Evolutionary conservation across 208 protist genomes (phyloP).

Genomic region (Herpetomonas muscarum): DNA sequence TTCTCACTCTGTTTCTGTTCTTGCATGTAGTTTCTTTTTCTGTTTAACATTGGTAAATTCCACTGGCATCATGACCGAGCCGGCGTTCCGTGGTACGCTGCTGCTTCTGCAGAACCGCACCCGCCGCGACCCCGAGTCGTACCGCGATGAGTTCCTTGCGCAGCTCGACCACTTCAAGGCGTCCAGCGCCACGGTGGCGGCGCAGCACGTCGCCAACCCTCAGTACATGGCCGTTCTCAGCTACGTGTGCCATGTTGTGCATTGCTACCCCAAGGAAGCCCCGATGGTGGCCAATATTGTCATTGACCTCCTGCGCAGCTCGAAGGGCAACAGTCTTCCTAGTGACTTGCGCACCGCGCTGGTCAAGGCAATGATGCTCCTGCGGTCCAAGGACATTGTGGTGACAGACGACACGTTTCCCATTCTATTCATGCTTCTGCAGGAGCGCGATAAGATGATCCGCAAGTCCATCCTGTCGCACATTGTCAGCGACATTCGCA

Average conservation of each 20-base stretch:
- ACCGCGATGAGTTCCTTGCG: slow-evolving; percentile 94
- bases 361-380: slow-evolving; percentile 91
- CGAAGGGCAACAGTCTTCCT: slow-evolving; percentile 72
- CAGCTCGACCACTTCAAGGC: slow-evolving; percentile 94
- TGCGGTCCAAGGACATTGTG: slow-evolving; percentile 92
- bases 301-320: slow-evolving; percentile 78
- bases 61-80: slow-evolving; percentile 39
- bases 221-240: slow-evolving; percentile 79
- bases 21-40: too few relatives aligned
- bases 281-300: slow-evolving; percentile 78
- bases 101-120: slow-evolving; percentile 95
- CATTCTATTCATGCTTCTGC: slow-evolving; percentile 95
- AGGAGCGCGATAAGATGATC: slow-evolving; percentile 93
- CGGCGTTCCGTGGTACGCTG: slow-evolving; percentile 88
- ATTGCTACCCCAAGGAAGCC: slow-evolving; percentile 90
- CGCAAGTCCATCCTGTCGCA: slow-evolving; percentile 86
- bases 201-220: slow-evolving; percentile 85
- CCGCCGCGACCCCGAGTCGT: slow-evolving; percentile 93
- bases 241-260: slow-evolving; percentile 84
- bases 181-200: slow-evolving; percentile 83
- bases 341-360: slow-evolving; percentile 80
- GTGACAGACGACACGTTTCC: slow-evolving; percentile 83
- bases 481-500: slow-evolving; percentile 95
- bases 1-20: too few relatives aligned
- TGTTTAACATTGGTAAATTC: too few relatives aligned